Conservation (phyloP, 1,284 basidiomycete species). For the Trametes polyzona region DNA sequence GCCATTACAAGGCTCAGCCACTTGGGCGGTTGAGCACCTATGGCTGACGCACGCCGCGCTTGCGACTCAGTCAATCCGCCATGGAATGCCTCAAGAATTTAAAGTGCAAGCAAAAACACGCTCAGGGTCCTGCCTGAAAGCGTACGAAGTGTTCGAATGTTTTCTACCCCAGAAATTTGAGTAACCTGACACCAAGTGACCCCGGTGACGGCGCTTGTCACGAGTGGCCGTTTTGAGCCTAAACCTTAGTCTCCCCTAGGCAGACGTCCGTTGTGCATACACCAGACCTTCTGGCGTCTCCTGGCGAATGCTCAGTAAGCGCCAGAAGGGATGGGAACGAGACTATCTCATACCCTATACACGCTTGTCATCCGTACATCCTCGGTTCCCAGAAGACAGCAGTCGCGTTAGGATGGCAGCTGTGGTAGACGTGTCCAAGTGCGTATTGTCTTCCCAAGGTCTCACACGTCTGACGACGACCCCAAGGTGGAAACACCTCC, state of each 20-base stretch:
- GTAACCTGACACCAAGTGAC: neutral
- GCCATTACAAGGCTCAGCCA: neutral
- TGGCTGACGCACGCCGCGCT: neutral
- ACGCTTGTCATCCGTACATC: neutral
- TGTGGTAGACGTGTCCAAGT: conserved; percentile 17
- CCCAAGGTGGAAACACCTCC: conserved; percentile 60
- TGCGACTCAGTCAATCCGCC: neutral
- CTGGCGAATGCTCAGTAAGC: neutral
- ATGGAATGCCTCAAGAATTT: neutral
- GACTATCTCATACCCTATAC: neutral
- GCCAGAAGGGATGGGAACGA: neutral
- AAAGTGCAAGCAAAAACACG: neutral
- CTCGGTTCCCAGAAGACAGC: neutral
- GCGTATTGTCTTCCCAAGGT: neutral
- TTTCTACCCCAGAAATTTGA: neutral
- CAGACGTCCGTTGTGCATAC: too few species aligned
- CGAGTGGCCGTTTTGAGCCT: neutral
- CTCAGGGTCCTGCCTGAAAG: neutral
- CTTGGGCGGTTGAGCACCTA: neutral
- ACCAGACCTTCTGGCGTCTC: neutral
- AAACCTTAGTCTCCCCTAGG: too few species aligned
- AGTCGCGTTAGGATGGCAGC: conserved; percentile 2
- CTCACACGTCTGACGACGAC: neutral
- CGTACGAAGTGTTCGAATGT: neutral
- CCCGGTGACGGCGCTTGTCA: neutral